phyloP scores from a whole-genome alignment of 1,284 basidiomycete species.

The Jaminaea rosea region DNA sequence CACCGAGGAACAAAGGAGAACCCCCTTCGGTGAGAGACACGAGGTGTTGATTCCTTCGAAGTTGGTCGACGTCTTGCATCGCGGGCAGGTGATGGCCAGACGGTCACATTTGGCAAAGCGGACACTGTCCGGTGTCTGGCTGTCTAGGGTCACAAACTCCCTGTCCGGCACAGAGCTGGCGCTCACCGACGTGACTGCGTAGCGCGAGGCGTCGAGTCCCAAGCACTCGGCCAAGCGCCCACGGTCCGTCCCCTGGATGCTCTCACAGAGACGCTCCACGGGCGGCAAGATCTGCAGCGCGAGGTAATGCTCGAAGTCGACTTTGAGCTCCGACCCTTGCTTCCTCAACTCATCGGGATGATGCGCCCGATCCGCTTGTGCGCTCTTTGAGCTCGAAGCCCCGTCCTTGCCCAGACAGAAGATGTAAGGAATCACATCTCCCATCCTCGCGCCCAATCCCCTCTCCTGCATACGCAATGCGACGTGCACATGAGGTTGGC shows the following conservation, averaged over 20 bases:
- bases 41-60: slow-evolving; percentile 15
- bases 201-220: slow-evolving; percentile 77
- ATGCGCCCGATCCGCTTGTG: slow-evolving; percentile 80
- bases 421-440: slow-evolving; percentile 92
- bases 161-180: too few species aligned
- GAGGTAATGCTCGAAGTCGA: slow-evolving; percentile 74
- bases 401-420: slow-evolving; percentile 77
- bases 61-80: slow-evolving; percentile 14
- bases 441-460: slow-evolving; percentile 68
- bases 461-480: slow-evolving; percentile 81
- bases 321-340: slow-evolving; percentile 27
- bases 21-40: not conserved
- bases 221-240: slow-evolving; percentile 86
- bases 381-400: slow-evolving; percentile 59
- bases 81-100: slow-evolving; percentile 24
- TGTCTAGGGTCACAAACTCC: slow-evolving; percentile 73
- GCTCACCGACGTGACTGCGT: slow-evolving; percentile 51
- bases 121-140: slow-evolving; percentile 77
- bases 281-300: slow-evolving; percentile 87
- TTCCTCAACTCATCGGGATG: slow-evolving; percentile 86
- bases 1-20: not conserved
- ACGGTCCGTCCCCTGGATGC: slow-evolving; percentile 90
- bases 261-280: slow-evolving; percentile 86
- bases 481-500: slow-evolving; percentile 93
- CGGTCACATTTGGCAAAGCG: slow-evolving; percentile 53